Evolutionary conservation across 768 basidiomycete species (phyloP).

Genomic region (Pisolithus albus): DNA sequence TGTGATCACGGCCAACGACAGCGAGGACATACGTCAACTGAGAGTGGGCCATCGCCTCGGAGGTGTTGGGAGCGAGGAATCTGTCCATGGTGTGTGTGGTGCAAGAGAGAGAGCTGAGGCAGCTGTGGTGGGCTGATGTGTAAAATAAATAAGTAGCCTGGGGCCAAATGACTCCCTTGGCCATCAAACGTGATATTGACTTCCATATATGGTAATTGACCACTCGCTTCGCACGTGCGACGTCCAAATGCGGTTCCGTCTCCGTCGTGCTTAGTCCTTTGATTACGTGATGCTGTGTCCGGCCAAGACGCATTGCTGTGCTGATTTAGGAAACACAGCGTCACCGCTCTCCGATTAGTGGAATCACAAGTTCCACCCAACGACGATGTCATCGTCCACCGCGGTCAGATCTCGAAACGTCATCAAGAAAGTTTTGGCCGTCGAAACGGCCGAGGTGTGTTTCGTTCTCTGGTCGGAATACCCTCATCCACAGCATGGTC

Average conservation of each 20-base stretch:
- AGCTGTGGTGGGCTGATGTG: neutral
- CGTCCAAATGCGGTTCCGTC: neutral
- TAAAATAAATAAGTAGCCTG: no score
- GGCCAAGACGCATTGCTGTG: neutral
- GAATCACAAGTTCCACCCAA: neutral
- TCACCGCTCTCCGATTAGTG: neutral
- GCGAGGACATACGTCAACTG: constrained; percentile 51
- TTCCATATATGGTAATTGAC: constrained; percentile 11
- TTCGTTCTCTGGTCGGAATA: neutral
- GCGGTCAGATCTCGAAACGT: constrained; percentile 55
- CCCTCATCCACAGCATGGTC: neutral
- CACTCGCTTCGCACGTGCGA: constrained; percentile 22
- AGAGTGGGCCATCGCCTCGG: constrained; percentile 65
- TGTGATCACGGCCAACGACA: constrained; percentile 6
- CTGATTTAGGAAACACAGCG: neutral
- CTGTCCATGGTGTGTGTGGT: constrained; percentile 45
- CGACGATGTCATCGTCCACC: constrained; percentile 15
- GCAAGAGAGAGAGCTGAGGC: neutral
- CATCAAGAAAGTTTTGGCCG: constrained; percentile 67
- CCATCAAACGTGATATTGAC: constrained; percentile 13
- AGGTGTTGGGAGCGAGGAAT: constrained; percentile 66
- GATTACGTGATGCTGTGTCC: neutral
- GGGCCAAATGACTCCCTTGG: constrained; percentile 5
- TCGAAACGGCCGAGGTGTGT: constrained; percentile 64
- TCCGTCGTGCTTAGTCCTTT: neutral